A percentile compares a stretch with the other conserved stretches of the same genome.
These are phyloP conservation scores for Apodospora peruviana DNA, from an alignment of 495 filamentous ascomycete genomes.

Conservation along the genomic window DNA sequence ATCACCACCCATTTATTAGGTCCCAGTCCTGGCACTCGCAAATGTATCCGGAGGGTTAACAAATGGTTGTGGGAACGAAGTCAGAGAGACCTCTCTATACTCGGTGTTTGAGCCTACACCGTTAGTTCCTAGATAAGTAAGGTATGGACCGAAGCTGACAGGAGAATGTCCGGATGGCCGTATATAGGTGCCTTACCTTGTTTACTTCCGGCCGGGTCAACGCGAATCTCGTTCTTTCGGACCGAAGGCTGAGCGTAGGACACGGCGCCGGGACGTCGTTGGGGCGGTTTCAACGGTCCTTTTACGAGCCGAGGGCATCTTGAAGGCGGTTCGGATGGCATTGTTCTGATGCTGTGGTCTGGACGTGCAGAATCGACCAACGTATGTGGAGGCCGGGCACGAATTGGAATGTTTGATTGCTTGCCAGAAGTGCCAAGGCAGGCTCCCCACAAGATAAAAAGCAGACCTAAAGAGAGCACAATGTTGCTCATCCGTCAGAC, in stretches of 20 bases:
- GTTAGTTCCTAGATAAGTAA: background rate
- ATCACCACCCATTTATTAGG: no score
- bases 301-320: background rate
- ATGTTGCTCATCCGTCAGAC: no score
- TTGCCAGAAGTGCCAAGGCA: no score
- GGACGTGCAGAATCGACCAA: no score
- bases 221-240: conserved; percentile 11
- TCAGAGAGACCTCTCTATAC: conserved; percentile 7
- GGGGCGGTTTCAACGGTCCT: conserved; percentile 7
- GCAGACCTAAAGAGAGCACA: no score
- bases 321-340: background rate
- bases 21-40: background rate
- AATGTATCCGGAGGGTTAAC: conserved; percentile 15
- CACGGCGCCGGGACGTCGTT: background rate
- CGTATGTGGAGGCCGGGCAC: no score
- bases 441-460: no score
- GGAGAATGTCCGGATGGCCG: no score
- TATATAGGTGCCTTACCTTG: no score
- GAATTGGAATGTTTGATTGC: no score
- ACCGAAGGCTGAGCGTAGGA: conserved; percentile 7
- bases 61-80: conserved; percentile 13
- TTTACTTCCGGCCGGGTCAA: no score
- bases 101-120: background rate
- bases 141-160: no score
- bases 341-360: background rate